phyloP scores from a whole-genome alignment of 2,329 filamentous ascomycete genomes.

The Cordyceps fumosorosea region DNA sequence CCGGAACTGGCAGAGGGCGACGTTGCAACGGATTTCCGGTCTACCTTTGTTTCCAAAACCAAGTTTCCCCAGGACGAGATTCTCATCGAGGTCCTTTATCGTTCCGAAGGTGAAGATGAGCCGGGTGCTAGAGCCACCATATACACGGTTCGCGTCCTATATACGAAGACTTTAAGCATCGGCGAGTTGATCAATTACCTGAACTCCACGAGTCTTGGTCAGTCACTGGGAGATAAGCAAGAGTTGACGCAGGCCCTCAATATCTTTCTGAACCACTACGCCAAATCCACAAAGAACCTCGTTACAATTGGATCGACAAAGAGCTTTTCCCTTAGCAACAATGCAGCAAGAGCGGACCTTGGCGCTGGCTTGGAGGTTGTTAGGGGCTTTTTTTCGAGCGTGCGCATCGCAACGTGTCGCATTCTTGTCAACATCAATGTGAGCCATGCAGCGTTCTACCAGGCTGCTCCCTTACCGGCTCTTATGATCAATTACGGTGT shows the following conservation, averaged over 20 bases:
- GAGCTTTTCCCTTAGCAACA: too few relatives aligned
- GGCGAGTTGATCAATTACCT: slow-evolving; percentile 23
- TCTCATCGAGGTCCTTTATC: slow-evolving; percentile 19
- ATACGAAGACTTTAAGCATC: slow-evolving; percentile 20
- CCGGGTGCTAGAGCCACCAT: slow-evolving; percentile 14
- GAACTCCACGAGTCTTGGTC: slow-evolving; percentile 19
- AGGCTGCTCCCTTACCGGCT: too few relatives aligned
- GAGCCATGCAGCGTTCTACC: too few relatives aligned
- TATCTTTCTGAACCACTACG: slow-evolving; percentile 25
- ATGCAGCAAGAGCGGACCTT: too few relatives aligned
- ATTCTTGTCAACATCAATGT: too few relatives aligned
- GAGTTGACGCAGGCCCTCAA: slow-evolving; percentile 19
- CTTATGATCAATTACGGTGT: too few relatives aligned
- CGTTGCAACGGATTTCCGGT: slow-evolving; percentile 29
- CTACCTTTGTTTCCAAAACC: slow-evolving; percentile 24
- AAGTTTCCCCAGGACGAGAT: slow-evolving; percentile 16
- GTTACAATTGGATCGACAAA: too few relatives aligned
- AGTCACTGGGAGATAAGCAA: slow-evolving; percentile 19
- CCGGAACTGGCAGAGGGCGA: slow-evolving; percentile 16
- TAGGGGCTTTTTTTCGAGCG: too few relatives aligned
- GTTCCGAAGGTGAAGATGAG: slow-evolving; percentile 24
- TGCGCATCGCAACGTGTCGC: too few relatives aligned
- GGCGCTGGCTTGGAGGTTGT: too few relatives aligned
- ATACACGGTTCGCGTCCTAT: slow-evolving; percentile 20
- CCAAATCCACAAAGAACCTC: slow-evolving; percentile 19